Evolutionary conservation across 768 basidiomycete genomes (phyloP).

Genomic region (Lentinula edodes): DNA sequence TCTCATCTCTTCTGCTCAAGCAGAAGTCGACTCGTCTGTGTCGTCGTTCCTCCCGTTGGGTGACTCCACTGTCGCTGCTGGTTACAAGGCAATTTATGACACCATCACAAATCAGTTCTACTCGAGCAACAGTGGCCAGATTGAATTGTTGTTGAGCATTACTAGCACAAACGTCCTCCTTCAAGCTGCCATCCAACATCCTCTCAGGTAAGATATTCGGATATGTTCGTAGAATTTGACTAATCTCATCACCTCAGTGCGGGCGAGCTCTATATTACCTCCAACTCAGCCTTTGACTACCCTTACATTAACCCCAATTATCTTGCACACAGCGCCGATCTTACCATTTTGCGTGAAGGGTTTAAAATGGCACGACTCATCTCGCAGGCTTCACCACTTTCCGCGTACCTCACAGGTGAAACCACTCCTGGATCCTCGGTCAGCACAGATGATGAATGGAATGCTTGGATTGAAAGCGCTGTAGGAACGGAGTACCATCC

Average conservation of each 20-base stretch:
- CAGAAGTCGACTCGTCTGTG: slow-evolving; percentile 23
- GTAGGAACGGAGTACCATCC: slow-evolving; percentile 60
- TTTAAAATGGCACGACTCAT: slow-evolving; percentile 43
- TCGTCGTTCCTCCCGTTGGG: slow-evolving; percentile 37
- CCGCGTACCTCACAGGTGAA: slow-evolving; percentile 18
- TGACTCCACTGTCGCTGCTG: slow-evolving; percentile 39
- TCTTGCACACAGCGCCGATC: slow-evolving; percentile 35
- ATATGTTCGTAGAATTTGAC: background rate
- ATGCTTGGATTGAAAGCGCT: slow-evolving; percentile 40
- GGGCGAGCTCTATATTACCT: slow-evolving; percentile 45
- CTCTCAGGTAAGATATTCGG: slow-evolving; percentile 25
- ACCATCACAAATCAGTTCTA: slow-evolving; percentile 34
- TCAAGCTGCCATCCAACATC: slow-evolving; percentile 56
- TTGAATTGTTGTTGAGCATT: slow-evolving; percentile 50
- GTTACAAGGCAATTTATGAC: slow-evolving; percentile 53
- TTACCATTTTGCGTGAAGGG: slow-evolving; percentile 36
- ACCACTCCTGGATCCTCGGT: slow-evolving; percentile 44
- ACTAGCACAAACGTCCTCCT: slow-evolving; percentile 33
- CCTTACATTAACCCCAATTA: slow-evolving; percentile 51
- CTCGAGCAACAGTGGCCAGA: slow-evolving; percentile 37
- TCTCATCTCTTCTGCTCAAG: slow-evolving; percentile 19
- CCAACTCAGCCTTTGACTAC: slow-evolving; percentile 39
- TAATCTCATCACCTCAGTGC: slow-evolving; percentile 26
- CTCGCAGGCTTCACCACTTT: slow-evolving; percentile 38
- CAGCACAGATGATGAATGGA: slow-evolving; percentile 50